These are phyloP conservation scores for Talaromyces verruculosus DNA, from an alignment of 2,329 filamentous ascomycete genomes.

Conservation along the genomic window DNA sequence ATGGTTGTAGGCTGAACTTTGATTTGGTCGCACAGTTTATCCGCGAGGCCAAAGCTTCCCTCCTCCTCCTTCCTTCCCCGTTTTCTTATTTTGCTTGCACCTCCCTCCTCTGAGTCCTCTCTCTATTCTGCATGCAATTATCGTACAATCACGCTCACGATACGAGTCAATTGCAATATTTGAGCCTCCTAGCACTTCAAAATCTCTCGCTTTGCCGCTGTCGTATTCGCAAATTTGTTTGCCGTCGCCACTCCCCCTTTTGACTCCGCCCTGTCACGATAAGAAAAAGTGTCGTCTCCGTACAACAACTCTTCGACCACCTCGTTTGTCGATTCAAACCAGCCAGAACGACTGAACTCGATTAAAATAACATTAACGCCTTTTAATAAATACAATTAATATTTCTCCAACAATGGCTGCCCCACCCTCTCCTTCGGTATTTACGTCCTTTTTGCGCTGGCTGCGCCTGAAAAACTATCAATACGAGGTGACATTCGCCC, in stretches of 20 bases:
- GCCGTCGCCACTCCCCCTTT: slow-evolving; percentile 8
- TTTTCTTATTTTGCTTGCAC: neutral
- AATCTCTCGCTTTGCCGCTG: neutral
- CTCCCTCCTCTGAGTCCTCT: neutral
- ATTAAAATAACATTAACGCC: neutral
- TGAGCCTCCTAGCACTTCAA: neutral
- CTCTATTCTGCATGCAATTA: neutral
- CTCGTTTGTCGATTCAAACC: neutral
- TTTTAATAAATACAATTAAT: neutral
- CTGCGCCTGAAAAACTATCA: slow-evolving; percentile 95
- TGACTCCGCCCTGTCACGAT: neutral
- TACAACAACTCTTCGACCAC: neutral
- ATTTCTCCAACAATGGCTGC: slow-evolving; percentile 2
- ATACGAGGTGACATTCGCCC: slow-evolving; percentile 92
- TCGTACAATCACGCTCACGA: neutral
- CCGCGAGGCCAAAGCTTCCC: slow-evolving; percentile 5
- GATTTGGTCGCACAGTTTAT: slow-evolving; percentile 5
- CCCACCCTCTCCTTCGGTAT: slow-evolving; percentile 32
- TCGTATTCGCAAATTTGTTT: neutral
- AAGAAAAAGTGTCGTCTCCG: neutral
- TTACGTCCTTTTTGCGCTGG: slow-evolving; percentile 70
- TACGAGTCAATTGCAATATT: neutral
- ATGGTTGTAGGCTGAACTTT: neutral
- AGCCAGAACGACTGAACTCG: neutral
- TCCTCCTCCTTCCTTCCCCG: neutral